Evolutionary conservation across 768 basidiomycete genomes (phyloP).

Genomic region (Cystoderma amianthinum): DNA sequence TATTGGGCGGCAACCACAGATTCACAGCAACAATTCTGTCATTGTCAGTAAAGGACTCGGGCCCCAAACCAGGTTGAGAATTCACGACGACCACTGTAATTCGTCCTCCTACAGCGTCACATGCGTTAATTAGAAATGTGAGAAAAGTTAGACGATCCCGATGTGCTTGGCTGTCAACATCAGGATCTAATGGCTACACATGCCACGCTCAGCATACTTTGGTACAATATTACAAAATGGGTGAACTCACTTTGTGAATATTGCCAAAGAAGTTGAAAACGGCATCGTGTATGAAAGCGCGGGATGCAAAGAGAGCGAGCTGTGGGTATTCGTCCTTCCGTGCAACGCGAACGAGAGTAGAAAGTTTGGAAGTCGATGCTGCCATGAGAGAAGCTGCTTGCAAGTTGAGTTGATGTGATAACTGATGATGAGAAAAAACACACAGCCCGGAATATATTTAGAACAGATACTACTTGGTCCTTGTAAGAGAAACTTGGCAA

Average conservation of each 20-base stretch:
- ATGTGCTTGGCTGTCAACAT: constrained; percentile 8
- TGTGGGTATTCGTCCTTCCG: constrained; percentile 14
- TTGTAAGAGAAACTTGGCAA: too few relatives aligned
- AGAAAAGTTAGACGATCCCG: constrained; percentile 9
- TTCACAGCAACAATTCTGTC: constrained; percentile 16
- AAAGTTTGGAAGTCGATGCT: too few relatives aligned
- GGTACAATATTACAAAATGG: neutral
- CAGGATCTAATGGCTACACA: constrained; percentile 12
- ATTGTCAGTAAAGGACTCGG: too few relatives aligned
- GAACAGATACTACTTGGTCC: too few relatives aligned
- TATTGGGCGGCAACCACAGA: constrained; percentile 18
- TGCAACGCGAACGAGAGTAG: constrained; percentile 12
- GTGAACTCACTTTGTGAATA: constrained; percentile 13
- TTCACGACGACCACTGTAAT: constrained; percentile 18
- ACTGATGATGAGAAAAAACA: too few relatives aligned
- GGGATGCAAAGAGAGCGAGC: constrained; percentile 9
- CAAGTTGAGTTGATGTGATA: too few relatives aligned
- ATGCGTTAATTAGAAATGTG: constrained; percentile 11
- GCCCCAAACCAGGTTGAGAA: too few relatives aligned
- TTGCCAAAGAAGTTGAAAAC: constrained; percentile 19
- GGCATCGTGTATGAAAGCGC: constrained; percentile 21
- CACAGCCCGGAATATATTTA: too few relatives aligned
- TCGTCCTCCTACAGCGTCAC: constrained; percentile 14
- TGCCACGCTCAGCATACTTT: too few relatives aligned
- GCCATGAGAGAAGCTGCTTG: too few relatives aligned